Base-by-base conservation (phyloP, 108 stramenopile species). In the Chaetoceros muelleri region DNA sequence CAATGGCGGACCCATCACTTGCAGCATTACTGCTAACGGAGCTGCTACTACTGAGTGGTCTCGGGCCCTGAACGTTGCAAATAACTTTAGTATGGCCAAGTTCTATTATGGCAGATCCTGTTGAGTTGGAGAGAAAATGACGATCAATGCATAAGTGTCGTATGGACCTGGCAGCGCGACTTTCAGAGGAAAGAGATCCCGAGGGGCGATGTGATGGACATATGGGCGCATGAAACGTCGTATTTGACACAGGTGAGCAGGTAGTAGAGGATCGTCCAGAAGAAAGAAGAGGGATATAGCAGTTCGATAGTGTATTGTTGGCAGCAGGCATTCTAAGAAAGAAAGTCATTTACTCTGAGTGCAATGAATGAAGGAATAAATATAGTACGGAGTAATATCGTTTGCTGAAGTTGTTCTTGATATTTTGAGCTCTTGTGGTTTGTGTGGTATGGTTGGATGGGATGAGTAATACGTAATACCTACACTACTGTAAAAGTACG, bases 41-140 rank as follows among this genome's bases (percentile, higher is more conserved):
- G 40, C 69, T 48, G 46, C 65, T 46, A 30, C 67, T 48, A 29
- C 13, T 23, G 13, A 53, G 46, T 46, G 64, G 58, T 31, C 75
- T 48, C 24, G 81, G 81, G 17, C 76, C 77, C 1, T 64, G 61
- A 18, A 86, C 85, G 24, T 69, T 64, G 28, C 73, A 74, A 26
- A 92, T 34, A 18, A 93, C 70, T 50, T 93, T 93, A 20, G 90
- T 88, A 53, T 84, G 84, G 13, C 90, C 90, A 58, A 80, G 69
- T 67, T 93, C 90, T 1, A 91, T 72, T 62, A 87, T 40, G 0
- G 83, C 57, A 2, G 81, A 82, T 18, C 89, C 89, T 10, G 65
- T 54, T n/a, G 68, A 65, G 27, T 69, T 57, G 3, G 65, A 46
- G 5, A 71, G 57, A n/a, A 79, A 23, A 29, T 60, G 57, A 10